Evolutionary conservation across 441 rosid genomes (phyloP), one percentile per base, ranked within the genome.

Genomic region (Gossypium davidsonii): DNA sequence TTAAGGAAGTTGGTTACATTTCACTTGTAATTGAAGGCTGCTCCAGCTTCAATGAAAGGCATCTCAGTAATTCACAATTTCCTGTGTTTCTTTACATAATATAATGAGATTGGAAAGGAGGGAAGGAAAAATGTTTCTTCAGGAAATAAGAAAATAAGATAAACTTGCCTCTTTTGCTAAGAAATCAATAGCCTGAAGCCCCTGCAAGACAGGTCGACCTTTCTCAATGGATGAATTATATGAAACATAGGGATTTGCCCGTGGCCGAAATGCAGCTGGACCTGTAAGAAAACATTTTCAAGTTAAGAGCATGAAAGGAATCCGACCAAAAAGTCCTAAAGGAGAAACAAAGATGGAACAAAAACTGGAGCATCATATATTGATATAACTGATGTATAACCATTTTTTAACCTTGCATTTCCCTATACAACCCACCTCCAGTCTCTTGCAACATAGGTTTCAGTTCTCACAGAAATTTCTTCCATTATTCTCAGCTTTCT

Each of bases 211-310:
- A 80, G 99, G 99, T 72, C 99, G 90, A 71, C 98, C 99, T 82
- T 88, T 93, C 85, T 93, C 99, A 79, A 93, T 74, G 0, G 85
- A 87, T 12, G 89, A 63, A 78, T 88, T 82, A 83, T 96, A 96
- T 67, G 84, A 72, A 81, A 88, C 79, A 73, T 79, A 73, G 73
- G 91, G 73, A 79, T 90, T 89, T 49, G 93, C 89, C 77, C 98
- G 85, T 44, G 99, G 97, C 37, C 99, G 92, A 85, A 96, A 96
- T 74, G 99, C 97, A 74, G 99, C 97, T 15, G 99, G 94, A 79
- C 98, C 99, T 91, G 90, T 61, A 76, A 65, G 80, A 76, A 70
- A 25, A 74, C 59, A 76, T 68, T 65, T 20, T 15, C n/a, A 74
- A 73, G 52, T 76, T 63, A 71, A 55, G 74, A 51, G 49, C 23